phyloP scores from a whole-genome alignment of 495 filamentous ascomycete genomes.

The Aspergillus sclerotiicarbonarius region DNA sequence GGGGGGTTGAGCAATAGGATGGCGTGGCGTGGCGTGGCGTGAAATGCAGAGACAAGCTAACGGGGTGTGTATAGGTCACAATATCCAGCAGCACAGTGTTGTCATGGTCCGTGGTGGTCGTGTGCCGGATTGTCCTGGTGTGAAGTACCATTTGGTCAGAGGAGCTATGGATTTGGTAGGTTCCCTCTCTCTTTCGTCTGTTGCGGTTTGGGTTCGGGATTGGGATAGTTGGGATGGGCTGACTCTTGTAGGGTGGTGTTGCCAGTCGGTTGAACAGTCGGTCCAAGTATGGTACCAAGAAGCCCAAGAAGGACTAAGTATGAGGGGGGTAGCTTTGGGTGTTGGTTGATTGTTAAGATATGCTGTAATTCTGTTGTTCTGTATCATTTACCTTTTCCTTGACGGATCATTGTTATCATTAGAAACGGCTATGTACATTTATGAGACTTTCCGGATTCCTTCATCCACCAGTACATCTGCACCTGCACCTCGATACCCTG shows the following conservation, averaged over 20 bases:
- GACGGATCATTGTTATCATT: slow-evolving; percentile 11
- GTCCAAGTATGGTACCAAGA: slow-evolving; percentile 98
- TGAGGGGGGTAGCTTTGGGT: not conserved
- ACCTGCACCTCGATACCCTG: not conserved
- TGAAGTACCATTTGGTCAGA: slow-evolving; percentile 89
- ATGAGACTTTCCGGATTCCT: slow-evolving; percentile 9
- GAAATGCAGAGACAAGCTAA: slow-evolving; percentile 15
- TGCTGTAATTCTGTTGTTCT: not conserved
- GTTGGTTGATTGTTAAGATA: not conserved
- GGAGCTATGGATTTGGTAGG: slow-evolving; percentile 93
- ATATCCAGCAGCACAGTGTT: slow-evolving; percentile 97
- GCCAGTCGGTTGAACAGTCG: slow-evolving; percentile 74
- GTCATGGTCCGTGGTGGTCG: slow-evolving; percentile 89
- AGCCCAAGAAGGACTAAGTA: slow-evolving; percentile 69
- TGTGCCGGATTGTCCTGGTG: slow-evolving; percentile 96
- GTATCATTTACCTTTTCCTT: not conserved
- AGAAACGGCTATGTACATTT: slow-evolving; percentile 21
- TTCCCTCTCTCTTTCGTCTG: slow-evolving; percentile 18
- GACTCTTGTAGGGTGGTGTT: slow-evolving; percentile 74
- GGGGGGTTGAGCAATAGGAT: not conserved
- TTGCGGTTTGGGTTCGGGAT: not conserved
- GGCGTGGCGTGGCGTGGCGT: not conserved
- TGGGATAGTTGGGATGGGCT: slow-evolving; percentile 12
- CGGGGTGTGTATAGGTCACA: slow-evolving; percentile 63
- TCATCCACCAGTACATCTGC: slow-evolving; percentile 2